Evolutionary conservation across 2,329 filamentous ascomycete genomes (phyloP).

Genomic region (Sclerotinia subarctica): DNA sequence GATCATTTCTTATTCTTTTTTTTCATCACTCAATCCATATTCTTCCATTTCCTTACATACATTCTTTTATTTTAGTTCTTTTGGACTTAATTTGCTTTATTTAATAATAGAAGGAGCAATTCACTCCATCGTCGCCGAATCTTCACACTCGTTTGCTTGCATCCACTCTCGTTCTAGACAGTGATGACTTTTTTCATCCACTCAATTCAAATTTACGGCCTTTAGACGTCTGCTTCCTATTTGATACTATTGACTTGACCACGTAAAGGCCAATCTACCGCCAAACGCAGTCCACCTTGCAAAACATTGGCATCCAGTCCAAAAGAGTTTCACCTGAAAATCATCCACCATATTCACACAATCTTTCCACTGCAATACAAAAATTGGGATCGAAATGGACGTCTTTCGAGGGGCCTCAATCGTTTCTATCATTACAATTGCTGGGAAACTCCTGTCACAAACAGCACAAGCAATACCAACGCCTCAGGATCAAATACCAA

Average conservation of each 20-base stretch:
- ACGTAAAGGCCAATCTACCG: background rate
- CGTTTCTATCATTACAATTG: background rate
- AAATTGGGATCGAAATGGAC: background rate
- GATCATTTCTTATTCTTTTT: background rate
- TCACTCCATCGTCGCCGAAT: background rate
- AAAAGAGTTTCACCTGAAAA: no score
- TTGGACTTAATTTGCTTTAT: background rate
- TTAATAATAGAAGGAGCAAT: background rate
- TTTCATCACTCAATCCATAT: background rate
- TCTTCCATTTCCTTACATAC: background rate
- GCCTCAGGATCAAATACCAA: background rate
- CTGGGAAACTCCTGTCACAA: background rate
- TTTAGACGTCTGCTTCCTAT: background rate
- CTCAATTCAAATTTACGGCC: background rate
- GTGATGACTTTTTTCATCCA: background rate
- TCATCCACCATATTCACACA: background rate
- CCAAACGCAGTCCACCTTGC: background rate
- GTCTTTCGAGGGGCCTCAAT: background rate
- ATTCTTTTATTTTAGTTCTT: background rate
- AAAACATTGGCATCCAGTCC: background rate
- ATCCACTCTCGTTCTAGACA: background rate
- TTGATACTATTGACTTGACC: background rate
- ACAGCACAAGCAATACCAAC: constrained; percentile 2
- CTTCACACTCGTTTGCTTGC: constrained; percentile 6
- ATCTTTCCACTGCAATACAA: background rate